A percentile compares a stretch with the other conserved stretches of the same genome.
phyloP scores from a whole-genome alignment of 176 grass and related monocot genomes.

The Zoysia japonica region DNA sequence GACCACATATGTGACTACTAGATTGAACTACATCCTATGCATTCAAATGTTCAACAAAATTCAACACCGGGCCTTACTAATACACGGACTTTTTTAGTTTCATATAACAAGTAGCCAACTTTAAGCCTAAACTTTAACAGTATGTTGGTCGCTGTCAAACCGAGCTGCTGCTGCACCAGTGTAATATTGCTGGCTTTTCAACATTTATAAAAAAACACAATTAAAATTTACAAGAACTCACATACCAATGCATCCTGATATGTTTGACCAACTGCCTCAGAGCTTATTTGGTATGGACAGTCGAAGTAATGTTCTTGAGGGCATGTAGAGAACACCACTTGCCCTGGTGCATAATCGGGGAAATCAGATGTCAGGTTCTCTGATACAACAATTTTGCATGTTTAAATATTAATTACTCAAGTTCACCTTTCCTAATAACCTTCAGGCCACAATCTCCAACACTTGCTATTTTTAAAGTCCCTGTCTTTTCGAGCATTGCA shows the following conservation, averaged over 20 bases:
- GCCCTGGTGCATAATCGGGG: slow-evolving; percentile 46
- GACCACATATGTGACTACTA: not conserved
- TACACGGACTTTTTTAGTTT: not conserved
- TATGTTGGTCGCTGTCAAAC: not conserved
- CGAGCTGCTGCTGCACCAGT: not conserved
- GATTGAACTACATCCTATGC: not conserved
- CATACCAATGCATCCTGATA: slow-evolving; percentile 79
- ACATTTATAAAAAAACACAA: not conserved
- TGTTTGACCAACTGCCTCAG: slow-evolving; percentile 73
- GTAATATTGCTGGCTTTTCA: not conserved
- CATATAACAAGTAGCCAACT: not conserved
- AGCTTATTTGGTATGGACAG: slow-evolving; percentile 95
- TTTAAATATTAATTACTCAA: slow-evolving; percentile 19
- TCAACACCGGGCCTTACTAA: not conserved
- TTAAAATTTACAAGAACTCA: not conserved
- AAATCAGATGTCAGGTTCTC: not conserved
- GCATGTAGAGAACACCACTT: slow-evolving; percentile 75
- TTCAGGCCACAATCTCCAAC: slow-evolving; percentile 88
- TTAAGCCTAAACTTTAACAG: not conserved
- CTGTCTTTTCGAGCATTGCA: slow-evolving; percentile 77
- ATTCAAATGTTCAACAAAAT: not conserved
- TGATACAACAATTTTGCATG: not conserved
- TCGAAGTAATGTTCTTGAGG: slow-evolving; percentile 98
- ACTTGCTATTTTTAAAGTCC: slow-evolving; percentile 78
- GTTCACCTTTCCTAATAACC: slow-evolving; percentile 77